A percentile compares a stretch with the other conserved stretches of the same genome.
Evolutionary conservation across 805 yeast genomes (phyloP).

Genomic region (Lipomyces orientalis): DNA sequence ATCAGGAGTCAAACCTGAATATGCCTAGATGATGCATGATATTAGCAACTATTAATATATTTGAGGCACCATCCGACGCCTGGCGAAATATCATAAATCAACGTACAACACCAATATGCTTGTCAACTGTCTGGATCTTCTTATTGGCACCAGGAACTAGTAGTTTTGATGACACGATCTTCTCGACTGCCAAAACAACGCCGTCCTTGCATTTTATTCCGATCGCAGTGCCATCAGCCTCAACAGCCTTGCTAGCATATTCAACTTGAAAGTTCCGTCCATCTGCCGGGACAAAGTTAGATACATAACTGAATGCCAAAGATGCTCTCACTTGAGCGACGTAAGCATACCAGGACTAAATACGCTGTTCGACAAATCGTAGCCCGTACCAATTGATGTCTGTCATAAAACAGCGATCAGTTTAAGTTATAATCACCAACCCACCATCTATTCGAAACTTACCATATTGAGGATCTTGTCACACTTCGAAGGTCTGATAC

Average conservation of each 20-base stretch:
- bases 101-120: conserved; percentile 82
- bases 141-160: conserved; percentile 87
- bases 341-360: conserved; percentile 69
- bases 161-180: conserved; percentile 82
- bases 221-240: conserved; percentile 93
- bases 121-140: conserved; percentile 90
- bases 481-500: not conserved
- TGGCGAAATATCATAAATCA: not conserved
- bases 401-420: not conserved
- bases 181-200: conserved; percentile 96
- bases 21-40: conserved; percentile 48
- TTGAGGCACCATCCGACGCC: not conserved
- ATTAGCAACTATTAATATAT: not conserved
- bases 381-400: conserved; percentile 97
- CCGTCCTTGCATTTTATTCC: conserved; percentile 95
- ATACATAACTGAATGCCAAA: conserved; percentile 24
- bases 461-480: conserved; percentile 10
- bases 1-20: conserved; percentile 94
- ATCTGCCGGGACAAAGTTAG: conserved; percentile 57
- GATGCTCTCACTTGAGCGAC: not conserved
- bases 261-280: conserved; percentile 97
- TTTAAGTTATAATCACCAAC: not conserved
- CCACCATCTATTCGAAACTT: not conserved
- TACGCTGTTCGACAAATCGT: conserved; percentile 96
- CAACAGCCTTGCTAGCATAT: conserved; percentile 96